Evolutionary conservation across 352 stramenopile genomes (phyloP).

Genomic region (Bremia lactucae): DNA sequence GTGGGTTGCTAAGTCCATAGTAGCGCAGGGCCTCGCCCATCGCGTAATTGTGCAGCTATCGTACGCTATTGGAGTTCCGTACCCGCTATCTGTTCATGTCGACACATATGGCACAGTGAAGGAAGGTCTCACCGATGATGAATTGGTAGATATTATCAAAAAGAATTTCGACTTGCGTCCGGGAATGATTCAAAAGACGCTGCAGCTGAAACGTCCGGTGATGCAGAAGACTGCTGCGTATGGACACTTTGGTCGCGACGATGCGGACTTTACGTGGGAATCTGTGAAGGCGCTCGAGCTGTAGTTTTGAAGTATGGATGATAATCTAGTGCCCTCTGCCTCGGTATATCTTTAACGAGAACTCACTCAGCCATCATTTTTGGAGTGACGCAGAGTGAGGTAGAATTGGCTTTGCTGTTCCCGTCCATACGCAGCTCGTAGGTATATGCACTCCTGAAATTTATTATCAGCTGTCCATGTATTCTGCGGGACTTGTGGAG

Average conservation of each 20-base stretch:
- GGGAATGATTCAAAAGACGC: constrained; percentile 96
- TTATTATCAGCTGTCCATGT: constrained; percentile 35
- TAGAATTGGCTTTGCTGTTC: constrained; percentile 22
- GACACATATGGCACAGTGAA: constrained; percentile 98
- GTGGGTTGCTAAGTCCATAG: constrained; percentile 98
- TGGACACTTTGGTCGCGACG: constrained; percentile 97
- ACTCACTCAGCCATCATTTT: constrained; percentile 21
- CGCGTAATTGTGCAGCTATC: constrained; percentile 95
- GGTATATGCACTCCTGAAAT: constrained; percentile 27
- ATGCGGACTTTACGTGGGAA: constrained; percentile 99
- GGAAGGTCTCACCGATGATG: constrained; percentile 89
- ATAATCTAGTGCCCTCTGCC: constrained; percentile 30
- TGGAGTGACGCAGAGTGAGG: constrained; percentile 21
- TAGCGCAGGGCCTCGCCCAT: constrained; percentile 90
- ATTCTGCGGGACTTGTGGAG: constrained; percentile 8
- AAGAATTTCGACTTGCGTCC: constrained; percentile 99
- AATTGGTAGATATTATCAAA: constrained; percentile 96
- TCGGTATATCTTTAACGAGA: constrained; percentile 16
- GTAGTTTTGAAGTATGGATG: constrained; percentile 28
- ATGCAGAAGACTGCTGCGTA: constrained; percentile 99
- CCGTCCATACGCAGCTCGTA: constrained; percentile 4
- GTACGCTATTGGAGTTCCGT: constrained; percentile 96
- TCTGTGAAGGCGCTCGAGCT: constrained; percentile 87
- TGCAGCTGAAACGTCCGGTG: constrained; percentile 94
- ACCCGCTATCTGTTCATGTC: constrained; percentile 95